Base-by-base conservation (phyloP, 2,329 filamentous ascomycete species). In the Ophiostoma sp. region DNA sequence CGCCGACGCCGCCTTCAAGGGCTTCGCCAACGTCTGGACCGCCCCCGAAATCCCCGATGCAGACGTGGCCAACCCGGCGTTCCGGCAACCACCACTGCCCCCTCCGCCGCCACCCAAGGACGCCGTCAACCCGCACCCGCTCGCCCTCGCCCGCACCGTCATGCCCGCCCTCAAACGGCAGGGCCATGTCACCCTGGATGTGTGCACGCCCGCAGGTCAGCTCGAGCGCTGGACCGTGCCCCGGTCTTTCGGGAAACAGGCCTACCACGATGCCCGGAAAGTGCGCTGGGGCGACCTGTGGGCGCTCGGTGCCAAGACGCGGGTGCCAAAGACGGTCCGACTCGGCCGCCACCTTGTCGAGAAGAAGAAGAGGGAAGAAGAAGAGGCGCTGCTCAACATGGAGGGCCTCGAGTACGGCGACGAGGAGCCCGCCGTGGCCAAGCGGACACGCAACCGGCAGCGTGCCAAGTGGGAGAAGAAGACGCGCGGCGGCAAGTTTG, bases 191-290 rank as follows among this genome's bases (percentile, higher is more conserved):
- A 93, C 92, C 19, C 84, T 99, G 36, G 96, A 99, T 80, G 81
- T 98, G 2, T 99, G 96, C 85, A 98, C 96, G 0, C 92, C 95
- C 0, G 87, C 89, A 0, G 96, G 93, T 42, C 90, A 88, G 57
- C 90, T 98, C 45, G 95, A 99, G 84, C 93, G 96, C 72, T 99
- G 96, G 96, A 96, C 92, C 0, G 91, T 99, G 0, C 93, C 95
- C 1, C 90, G 90, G 77, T 94, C 91, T 74, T 96, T 91, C 82
- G 91, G 91, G 80, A 91, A 88, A 78, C 90, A 92, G 78, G 94
- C 94, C 0, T 98, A 95, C 83, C 93, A 93, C 78, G 96, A 98
- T 80, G 96, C 96, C 48, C 90, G 96, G 75, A 99, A 99, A 83
- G 88, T 92, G 0, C 84, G 84, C 71, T 98, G 95, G 96, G 96